Percentiles rank a stretch among this genome's conserved stretches.
These are phyloP conservation scores for Gaillardinia entomophila DNA, from an alignment of 805 yeast species.

Conservation along the genomic window DNA sequence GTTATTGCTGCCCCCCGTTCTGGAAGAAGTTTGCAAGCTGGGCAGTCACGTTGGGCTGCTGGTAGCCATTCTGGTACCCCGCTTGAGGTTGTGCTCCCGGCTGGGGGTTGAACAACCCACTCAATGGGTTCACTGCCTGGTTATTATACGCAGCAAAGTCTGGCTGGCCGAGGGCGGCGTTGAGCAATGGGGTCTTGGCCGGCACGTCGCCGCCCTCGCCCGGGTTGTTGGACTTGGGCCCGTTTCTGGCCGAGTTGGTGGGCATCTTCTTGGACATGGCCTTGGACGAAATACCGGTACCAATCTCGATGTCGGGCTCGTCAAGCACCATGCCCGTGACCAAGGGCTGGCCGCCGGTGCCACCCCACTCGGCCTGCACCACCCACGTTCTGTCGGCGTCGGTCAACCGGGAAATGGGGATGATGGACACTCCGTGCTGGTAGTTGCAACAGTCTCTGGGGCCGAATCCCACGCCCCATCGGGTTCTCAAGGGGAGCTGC, in stretches of 20 bases:
- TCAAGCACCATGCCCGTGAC: constrained; percentile 79
- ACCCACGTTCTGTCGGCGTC: constrained; percentile 94
- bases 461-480: constrained; percentile 99
- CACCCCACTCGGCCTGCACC: constrained; percentile 91
- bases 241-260: constrained; percentile 78
- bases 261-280: constrained; percentile 92
- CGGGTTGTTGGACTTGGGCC: constrained; percentile 73
- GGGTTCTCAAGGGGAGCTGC: constrained; percentile 62
- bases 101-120: constrained; percentile 36
- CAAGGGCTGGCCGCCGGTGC: constrained; percentile 84
- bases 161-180: constrained; percentile 23
- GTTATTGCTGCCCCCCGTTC: constrained; percentile 11
- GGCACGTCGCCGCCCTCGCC: constrained; percentile 46
- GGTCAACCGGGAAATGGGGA: constrained; percentile 82
- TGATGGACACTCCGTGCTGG: constrained; percentile 80
- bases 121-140: constrained; percentile 40
- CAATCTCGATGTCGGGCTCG: constrained; percentile 97
- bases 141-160: constrained; percentile 29
- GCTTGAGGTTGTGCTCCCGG: constrained; percentile 2
- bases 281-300: constrained; percentile 88
- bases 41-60: constrained; percentile 29
- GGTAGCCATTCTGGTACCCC: constrained; percentile 7
- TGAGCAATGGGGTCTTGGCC: constrained; percentile 27
- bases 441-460: constrained; percentile 98
- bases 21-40: constrained; percentile 35